A percentile compares a stretch with the other conserved stretches of the same genome.
phyloP scores from a whole-genome alignment of 2,329 filamentous ascomycete species.

The Cercospora sp. region DNA sequence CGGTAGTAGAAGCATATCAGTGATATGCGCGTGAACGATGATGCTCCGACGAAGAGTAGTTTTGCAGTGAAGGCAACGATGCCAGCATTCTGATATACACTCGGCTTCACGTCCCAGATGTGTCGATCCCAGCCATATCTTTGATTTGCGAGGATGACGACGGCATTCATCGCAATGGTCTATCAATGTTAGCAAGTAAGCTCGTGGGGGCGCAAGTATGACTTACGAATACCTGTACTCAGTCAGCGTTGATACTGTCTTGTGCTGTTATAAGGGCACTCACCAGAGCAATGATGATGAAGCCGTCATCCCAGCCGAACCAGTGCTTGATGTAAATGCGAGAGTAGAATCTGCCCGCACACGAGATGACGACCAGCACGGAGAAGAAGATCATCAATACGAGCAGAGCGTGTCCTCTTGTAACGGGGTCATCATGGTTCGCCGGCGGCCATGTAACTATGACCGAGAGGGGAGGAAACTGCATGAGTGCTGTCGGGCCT shows the following conservation, averaged over 20 bases:
- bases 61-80: conserved; percentile 48
- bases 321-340: conserved; percentile 44
- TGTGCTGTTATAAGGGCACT: neutral
- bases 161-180: conserved; percentile 41
- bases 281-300: conserved; percentile 46
- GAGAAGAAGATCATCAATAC: conserved; percentile 45
- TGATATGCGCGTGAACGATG: conserved; percentile 47
- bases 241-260: neutral
- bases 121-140: conserved; percentile 44
- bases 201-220: no score
- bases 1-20: conserved; percentile 51
- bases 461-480: conserved; percentile 37
- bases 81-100: conserved; percentile 30
- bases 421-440: conserved; percentile 46
- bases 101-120: conserved; percentile 11
- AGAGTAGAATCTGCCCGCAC: conserved; percentile 44
- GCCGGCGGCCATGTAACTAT: conserved; percentile 43
- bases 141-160: conserved; percentile 46
- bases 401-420: conserved; percentile 43
- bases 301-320: conserved; percentile 47
- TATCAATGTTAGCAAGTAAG: neutral
- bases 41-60: conserved; percentile 44
- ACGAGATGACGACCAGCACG: conserved; percentile 39
- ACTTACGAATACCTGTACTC: conserved; percentile 17
- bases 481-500: conserved; percentile 23